Percentiles rank a stretch among this genome's conserved stretches.
phyloP scores from a whole-genome alignment of 139 green algal species.

The Chlamydomonas applanata region DNA sequence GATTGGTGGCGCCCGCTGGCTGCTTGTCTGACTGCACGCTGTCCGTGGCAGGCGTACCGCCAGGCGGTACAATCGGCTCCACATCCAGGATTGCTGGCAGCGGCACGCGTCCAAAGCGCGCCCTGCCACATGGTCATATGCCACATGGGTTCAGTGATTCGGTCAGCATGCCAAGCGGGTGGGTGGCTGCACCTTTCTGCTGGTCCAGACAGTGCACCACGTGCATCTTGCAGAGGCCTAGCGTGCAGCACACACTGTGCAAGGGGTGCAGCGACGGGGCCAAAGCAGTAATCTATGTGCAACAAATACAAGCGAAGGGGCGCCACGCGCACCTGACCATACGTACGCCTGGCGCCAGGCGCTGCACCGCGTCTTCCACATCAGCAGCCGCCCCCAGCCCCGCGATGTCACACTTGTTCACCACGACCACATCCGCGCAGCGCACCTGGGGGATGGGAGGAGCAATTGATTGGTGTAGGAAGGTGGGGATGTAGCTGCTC shows the following conservation, averaged over 20 bases:
- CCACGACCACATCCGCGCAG: conserved; percentile 43
- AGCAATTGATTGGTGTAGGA: no score
- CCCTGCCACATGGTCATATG: background rate
- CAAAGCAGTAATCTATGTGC: no score
- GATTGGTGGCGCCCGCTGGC: background rate
- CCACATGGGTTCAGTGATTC: no score
- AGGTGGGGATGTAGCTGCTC: conserved; percentile 12
- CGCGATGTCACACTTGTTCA: conserved; percentile 64
- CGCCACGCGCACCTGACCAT: conserved; percentile 8
- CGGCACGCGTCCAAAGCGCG: conserved; percentile 10
- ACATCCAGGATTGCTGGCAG: conserved; percentile 27
- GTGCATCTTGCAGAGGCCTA: no score
- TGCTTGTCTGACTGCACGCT: no score
- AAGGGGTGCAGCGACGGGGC: no score
- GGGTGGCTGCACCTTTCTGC: no score
- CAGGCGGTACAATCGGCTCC: background rate
- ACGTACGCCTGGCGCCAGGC: conserved; percentile 24
- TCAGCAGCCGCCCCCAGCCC: conserved; percentile 29
- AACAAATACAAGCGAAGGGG: background rate
- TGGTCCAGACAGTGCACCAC: no score
- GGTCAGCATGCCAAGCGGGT: no score
- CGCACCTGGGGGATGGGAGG: background rate
- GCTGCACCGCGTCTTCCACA: conserved; percentile 39
- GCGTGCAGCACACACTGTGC: background rate
- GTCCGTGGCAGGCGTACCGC: background rate